These are phyloP conservation scores for Podila minutissima DNA, from an alignment of 192 early-diverging fungal species.

Conservation along the genomic window DNA sequence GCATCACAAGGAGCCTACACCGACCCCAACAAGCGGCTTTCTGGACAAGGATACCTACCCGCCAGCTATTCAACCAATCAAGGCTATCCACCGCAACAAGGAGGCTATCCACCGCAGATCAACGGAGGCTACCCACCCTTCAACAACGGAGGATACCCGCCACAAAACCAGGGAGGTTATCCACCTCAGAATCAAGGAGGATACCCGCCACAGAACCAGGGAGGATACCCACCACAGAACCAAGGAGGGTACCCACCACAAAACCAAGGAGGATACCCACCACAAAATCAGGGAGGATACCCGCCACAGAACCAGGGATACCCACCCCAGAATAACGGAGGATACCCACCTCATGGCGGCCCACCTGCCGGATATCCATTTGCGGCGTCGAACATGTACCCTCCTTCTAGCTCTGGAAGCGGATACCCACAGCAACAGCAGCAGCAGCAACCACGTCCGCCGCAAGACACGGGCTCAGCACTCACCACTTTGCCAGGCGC, in stretches of 20 bases:
- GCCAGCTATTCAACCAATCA: constrained; percentile 13
- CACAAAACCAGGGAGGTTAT: background rate
- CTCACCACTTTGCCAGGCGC: constrained; percentile 13
- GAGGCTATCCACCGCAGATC: constrained; percentile 5
- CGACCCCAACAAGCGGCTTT: constrained; percentile 3
- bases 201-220: background rate
- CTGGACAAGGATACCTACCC: constrained; percentile 13
- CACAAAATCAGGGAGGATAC: constrained; percentile 1
- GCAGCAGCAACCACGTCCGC: constrained; percentile 1
- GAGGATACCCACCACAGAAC: background rate
- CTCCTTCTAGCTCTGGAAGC: constrained; percentile 6
- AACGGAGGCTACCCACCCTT: constrained; percentile 21
- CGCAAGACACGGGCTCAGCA: background rate
- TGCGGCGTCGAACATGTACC: constrained; percentile 24
- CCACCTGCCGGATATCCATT: constrained; percentile 27
- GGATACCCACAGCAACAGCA: constrained; percentile 14
- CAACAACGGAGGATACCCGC: background rate
- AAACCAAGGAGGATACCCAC: constrained; percentile 9
- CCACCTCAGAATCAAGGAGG: background rate
- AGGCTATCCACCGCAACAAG: constrained; percentile 16
- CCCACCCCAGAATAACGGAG: background rate
- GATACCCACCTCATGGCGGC: background rate
- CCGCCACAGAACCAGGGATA: background rate
- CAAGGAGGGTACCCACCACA: background rate
- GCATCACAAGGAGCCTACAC: background rate